Base-by-base conservation (phyloP, 495 filamentous ascomycete species). In the Cladorrhinum samala region DNA sequence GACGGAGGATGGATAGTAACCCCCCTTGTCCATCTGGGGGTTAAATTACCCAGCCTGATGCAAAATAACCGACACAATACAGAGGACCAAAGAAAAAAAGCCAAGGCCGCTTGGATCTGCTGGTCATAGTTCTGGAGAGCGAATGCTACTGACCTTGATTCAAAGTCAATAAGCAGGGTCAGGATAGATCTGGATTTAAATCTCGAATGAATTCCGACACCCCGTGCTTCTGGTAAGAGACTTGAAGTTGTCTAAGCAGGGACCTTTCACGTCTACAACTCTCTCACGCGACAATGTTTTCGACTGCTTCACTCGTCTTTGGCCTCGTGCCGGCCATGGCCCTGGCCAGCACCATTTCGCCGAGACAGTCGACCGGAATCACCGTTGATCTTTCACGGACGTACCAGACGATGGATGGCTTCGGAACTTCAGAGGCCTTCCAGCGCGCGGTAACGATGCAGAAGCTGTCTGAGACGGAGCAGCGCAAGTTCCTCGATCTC, bases 351-450 rank as follows among this genome's bases (percentile, higher is more conserved):
- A 33, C 27, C 5, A 5, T 33, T 6, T 5, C 16, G 19, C 23
- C 11, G 44, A 50, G 57, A 5, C 57, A 60, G 20, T 25, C 57
- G 11, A 17, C 46, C 6, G 55, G 56, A 11, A 61, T 78, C 46
- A 74, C 68, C 0, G 61, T 77, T 20, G 68, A 73, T 42, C 61
- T 72, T 2, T 55, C 46, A 20, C 63, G 65, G 24, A 68, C 56
- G 6, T 76, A 71, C 51, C 74, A 77, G 53, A 67, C 58, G 7
- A 74, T 77, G n/a, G 72, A 75, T 50, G 75, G 74, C 2, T 78
- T 78, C 59, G 77, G 78, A 9, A 63, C 68, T 17, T 77, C 77
- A 0, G 65, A 79, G 49, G 77, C 77, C 18, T 81, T 80, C 60
- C 67, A 73, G 53, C 68, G 76, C 21, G 71, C 73, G 0, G 63